Conservation (phyloP, 1,139 yeast species). For the Blastobotrys arbuscula region DNA sequence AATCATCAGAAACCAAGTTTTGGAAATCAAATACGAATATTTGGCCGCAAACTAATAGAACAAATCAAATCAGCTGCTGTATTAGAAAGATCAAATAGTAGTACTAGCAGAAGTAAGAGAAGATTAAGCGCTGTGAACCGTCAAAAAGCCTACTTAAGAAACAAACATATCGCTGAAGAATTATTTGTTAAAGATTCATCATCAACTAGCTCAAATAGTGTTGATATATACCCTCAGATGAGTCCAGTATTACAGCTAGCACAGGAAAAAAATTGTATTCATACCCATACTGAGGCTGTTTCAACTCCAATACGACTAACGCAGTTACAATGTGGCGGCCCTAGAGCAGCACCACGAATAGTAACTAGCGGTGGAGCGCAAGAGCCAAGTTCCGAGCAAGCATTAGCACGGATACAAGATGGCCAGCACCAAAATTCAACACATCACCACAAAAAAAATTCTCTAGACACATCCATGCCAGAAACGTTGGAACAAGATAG, state of each 20-base stretch:
- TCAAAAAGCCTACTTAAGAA: not conserved
- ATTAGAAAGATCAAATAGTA: not conserved
- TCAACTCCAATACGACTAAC: no score
- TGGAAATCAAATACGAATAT: conserved; percentile 1
- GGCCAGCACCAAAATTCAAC: not conserved
- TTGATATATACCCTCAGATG: not conserved
- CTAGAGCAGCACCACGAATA: not conserved
- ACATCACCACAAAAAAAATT: conserved; percentile 2
- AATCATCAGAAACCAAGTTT: not conserved
- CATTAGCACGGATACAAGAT: not conserved
- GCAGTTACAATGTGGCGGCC: no score
- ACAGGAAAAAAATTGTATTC: not conserved
- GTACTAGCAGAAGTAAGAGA: not conserved
- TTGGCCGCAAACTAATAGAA: conserved; percentile 1
- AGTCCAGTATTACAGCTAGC: conserved; percentile 7
- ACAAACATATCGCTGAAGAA: conserved; percentile 2
- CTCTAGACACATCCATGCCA: conserved; percentile 3
- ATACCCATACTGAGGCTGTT: not conserved
- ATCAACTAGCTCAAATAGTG: not conserved
- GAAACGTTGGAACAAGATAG: not conserved
- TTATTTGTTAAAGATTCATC: not conserved
- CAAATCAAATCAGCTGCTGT: conserved; percentile 8
- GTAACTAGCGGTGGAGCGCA: not conserved
- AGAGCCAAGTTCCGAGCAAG: not conserved
- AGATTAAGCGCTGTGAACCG: not conserved